Percentiles rank a stretch among this genome's conserved stretches.
phyloP scores from a whole-genome alignment of 352 stramenopile species.

The Pythium biforme region DNA sequence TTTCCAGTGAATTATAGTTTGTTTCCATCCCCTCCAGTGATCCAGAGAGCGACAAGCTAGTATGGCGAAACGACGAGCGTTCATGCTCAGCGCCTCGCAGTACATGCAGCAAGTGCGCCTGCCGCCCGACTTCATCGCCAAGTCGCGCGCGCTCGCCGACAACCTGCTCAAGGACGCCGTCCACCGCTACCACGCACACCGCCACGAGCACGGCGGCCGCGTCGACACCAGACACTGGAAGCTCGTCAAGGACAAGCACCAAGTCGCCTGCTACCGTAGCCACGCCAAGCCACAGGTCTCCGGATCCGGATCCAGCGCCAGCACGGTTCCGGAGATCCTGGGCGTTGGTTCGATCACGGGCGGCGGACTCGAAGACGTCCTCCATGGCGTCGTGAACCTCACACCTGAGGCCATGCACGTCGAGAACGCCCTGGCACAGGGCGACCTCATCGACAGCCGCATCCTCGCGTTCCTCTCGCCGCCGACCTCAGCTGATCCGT shows the following conservation, averaged over 20 bases:
- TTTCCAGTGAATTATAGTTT: too few species aligned
- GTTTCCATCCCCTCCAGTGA: too few species aligned
- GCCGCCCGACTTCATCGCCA: slow-evolving; percentile 22
- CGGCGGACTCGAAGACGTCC: slow-evolving; percentile 41
- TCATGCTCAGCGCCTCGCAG: slow-evolving; percentile 28
- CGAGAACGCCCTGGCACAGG: slow-evolving; percentile 41
- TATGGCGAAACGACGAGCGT: slow-evolving; percentile 26
- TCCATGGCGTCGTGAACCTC: slow-evolving; percentile 55
- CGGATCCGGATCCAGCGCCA: too few species aligned
- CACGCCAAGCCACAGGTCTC: background rate
- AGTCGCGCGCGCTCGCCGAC: slow-evolving; percentile 18
- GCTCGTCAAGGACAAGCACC: slow-evolving; percentile 39
- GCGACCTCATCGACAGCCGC: slow-evolving; percentile 53
- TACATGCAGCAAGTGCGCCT: slow-evolving; percentile 32
- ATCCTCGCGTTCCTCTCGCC: slow-evolving; percentile 50
- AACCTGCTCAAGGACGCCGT: slow-evolving; percentile 26
- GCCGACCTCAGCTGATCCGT: slow-evolving; percentile 44
- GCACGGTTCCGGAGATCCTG: slow-evolving; percentile 37
- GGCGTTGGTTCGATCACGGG: slow-evolving; percentile 38
- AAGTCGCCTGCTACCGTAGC: slow-evolving; percentile 40
- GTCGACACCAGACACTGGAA: slow-evolving; percentile 50
- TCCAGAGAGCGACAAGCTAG: background rate
- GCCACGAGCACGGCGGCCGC: slow-evolving; percentile 24
- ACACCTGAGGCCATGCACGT: slow-evolving; percentile 63
- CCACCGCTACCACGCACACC: slow-evolving; percentile 40